Evolutionary conservation across 441 rosid genomes (phyloP).

Genomic region (Populus tomentosa): DNA sequence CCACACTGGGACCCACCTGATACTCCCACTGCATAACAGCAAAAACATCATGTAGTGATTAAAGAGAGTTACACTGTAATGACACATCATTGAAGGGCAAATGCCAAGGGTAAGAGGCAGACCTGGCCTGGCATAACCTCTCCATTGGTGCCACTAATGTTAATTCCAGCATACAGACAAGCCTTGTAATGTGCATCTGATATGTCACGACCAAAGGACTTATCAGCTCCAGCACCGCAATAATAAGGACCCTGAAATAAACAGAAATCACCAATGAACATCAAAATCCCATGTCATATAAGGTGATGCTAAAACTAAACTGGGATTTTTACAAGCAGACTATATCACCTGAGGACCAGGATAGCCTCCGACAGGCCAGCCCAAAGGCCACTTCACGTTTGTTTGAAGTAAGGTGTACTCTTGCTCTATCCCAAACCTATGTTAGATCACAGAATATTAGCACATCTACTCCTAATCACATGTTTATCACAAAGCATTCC

Average conservation of each 20-base stretch:
- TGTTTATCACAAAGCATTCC: not conserved
- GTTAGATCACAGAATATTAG: not conserved
- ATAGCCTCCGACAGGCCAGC: conserved; percentile 98
- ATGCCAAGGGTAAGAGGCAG: conserved; percentile 9
- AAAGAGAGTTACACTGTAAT: conserved; percentile 3
- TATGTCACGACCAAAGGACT: conserved; percentile 93
- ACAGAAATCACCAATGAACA: conserved; percentile 8
- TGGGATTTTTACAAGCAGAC: not conserved
- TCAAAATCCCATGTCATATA: not conserved
- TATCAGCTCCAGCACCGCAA: conserved; percentile 97
- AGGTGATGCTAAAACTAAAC: not conserved
- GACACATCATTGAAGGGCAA: not conserved
- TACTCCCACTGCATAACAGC: conserved; percentile 77
- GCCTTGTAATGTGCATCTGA: conserved; percentile 98
- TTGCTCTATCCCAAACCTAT: conserved; percentile 95
- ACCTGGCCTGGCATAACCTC: conserved; percentile 99
- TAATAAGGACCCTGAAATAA: conserved; percentile 86
- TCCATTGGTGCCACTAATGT: conserved; percentile 93
- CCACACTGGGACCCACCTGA: conserved; percentile 98
- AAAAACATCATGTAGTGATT: conserved; percentile 1
- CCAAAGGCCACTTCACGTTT: conserved; percentile 93
- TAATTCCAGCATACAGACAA: conserved; percentile 91
- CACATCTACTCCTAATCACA: not conserved
- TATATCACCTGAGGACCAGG: conserved; percentile 92
- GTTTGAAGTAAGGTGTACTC: conserved; percentile 91